phyloP scores from a whole-genome alignment of 2,329 filamentous ascomycete species.

The Pseudogymnoascus sp. region DNA sequence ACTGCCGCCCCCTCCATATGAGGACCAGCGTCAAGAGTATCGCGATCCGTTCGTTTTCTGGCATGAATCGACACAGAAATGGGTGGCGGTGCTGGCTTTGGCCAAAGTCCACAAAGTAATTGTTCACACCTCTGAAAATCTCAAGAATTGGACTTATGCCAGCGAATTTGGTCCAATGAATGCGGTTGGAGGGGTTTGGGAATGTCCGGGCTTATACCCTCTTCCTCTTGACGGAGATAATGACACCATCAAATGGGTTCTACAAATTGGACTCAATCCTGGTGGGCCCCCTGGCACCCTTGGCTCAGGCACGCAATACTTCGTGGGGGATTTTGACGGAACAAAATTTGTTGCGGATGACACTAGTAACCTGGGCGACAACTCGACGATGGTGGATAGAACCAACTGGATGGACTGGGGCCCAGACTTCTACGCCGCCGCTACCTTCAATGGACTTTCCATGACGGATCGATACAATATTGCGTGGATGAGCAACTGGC shows the following conservation, averaged over 20 bases:
- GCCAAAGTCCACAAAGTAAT: slow-evolving; percentile 44
- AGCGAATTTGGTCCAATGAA: slow-evolving; percentile 39
- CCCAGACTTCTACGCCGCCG: background rate
- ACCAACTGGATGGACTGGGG: slow-evolving; percentile 51
- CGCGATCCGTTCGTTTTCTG: slow-evolving; percentile 56
- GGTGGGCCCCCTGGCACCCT: slow-evolving; percentile 42
- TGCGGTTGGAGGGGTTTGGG: slow-evolving; percentile 31
- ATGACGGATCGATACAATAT: slow-evolving; percentile 32
- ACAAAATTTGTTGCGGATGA: slow-evolving; percentile 47
- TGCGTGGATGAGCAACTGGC: slow-evolving; percentile 52
- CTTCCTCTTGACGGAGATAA: background rate
- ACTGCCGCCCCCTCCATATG: slow-evolving; percentile 8
- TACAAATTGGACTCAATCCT: slow-evolving; percentile 46
- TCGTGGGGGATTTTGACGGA: slow-evolving; percentile 54
- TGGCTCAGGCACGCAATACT: slow-evolving; percentile 47
- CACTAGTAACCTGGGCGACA: slow-evolving; percentile 32
- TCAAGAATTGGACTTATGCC: slow-evolving; percentile 46
- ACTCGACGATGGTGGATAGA: slow-evolving; percentile 35
- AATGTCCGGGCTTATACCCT: slow-evolving; percentile 39
- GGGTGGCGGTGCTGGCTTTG: slow-evolving; percentile 48
- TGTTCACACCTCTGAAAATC: slow-evolving; percentile 48
- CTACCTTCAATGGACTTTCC: slow-evolving; percentile 17
- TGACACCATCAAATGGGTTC: slow-evolving; percentile 28
- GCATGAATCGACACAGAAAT: slow-evolving; percentile 39
- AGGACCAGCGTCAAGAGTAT: slow-evolving; percentile 35